A percentile compares a stretch with the other conserved stretches of the same genome.
These are phyloP conservation scores for Vanrija humicola DNA, from an alignment of 1,284 basidiomycete genomes.

Conservation along the genomic window DNA sequence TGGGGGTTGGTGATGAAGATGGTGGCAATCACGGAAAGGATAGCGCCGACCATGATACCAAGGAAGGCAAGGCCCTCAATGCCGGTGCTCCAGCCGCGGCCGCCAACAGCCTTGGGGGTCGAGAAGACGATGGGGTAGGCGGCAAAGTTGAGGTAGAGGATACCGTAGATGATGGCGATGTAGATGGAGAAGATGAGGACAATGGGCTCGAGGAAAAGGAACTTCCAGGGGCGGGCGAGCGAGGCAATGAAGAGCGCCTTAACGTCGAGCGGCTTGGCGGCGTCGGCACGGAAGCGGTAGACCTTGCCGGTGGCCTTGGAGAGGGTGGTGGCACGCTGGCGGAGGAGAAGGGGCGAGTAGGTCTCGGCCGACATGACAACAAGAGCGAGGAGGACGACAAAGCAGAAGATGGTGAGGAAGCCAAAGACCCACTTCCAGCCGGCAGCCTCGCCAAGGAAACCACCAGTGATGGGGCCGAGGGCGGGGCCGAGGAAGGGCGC, in stretches of 20 bases:
- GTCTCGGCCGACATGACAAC: slow-evolving; percentile 48
- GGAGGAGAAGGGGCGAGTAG: slow-evolving; percentile 50
- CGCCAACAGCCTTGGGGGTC: slow-evolving; percentile 43
- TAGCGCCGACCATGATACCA: slow-evolving; percentile 61
- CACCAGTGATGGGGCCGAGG: slow-evolving; percentile 38
- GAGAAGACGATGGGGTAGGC: slow-evolving; percentile 58
- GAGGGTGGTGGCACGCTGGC: slow-evolving; percentile 43
- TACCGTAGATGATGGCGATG: slow-evolving; percentile 56
- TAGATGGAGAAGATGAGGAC: slow-evolving; percentile 52
- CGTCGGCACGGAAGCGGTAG: slow-evolving; percentile 50
- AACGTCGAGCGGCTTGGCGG: slow-evolving; percentile 42
- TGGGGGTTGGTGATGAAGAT: slow-evolving; percentile 53
- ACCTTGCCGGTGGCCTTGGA: slow-evolving; percentile 48
- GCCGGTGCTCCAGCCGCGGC: slow-evolving; percentile 60
- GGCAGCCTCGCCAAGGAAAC: slow-evolving; percentile 44
- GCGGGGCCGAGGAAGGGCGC: slow-evolving; percentile 20
- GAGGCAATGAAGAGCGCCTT: slow-evolving; percentile 43
- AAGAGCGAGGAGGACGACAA: slow-evolving; percentile 11
- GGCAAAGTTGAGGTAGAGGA: slow-evolving; percentile 44
- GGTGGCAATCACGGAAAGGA: slow-evolving; percentile 58
- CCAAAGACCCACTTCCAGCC: slow-evolving; percentile 60
- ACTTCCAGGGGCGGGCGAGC: slow-evolving; percentile 51
- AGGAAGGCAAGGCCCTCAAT: slow-evolving; percentile 63
- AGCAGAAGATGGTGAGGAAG: slow-evolving; percentile 57
- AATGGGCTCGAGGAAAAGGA: slow-evolving; percentile 52